These are phyloP conservation scores for Choricystis sp. DNA, from an alignment of 139 green algal species.

Conservation along the genomic window DNA sequence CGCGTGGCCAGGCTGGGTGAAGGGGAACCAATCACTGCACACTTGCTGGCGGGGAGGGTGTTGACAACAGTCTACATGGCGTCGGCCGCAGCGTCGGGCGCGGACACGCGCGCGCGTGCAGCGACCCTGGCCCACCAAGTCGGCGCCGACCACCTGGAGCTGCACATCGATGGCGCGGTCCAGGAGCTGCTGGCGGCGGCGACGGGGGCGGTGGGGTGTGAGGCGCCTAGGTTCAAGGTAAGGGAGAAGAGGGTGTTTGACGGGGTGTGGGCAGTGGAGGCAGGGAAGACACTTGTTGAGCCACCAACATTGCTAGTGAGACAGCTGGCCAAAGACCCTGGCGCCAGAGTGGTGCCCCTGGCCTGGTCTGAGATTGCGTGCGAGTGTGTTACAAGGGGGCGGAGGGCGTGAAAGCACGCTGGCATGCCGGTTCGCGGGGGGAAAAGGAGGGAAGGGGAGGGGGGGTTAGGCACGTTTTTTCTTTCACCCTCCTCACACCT, in stretches of 20 bases:
- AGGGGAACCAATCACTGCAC: conserved; percentile 13
- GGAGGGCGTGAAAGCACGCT: too few species aligned
- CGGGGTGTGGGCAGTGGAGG: too few species aligned
- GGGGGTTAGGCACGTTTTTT: not conserved
- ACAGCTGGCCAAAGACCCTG: too few species aligned
- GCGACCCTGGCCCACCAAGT: conserved; percentile 37
- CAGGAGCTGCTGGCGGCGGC: conserved; percentile 33
- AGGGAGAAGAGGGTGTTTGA: too few species aligned
- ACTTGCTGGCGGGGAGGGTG: conserved; percentile 58
- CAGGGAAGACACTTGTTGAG: too few species aligned
- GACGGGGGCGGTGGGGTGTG: conserved; percentile 60
- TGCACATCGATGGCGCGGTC: conserved; percentile 69
- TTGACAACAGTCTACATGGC: conserved; percentile 88
- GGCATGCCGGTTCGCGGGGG: not conserved
- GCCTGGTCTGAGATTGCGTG: too few species aligned
- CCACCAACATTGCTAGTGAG: too few species aligned
- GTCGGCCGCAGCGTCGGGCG: conserved; percentile 50
- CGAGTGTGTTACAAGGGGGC: too few species aligned
- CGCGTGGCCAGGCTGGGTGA: conserved; percentile 42
- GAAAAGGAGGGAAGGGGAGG: not conserved
- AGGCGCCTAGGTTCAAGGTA: conserved; percentile 53
- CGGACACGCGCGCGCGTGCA: conserved; percentile 37
- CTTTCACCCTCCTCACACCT: not conserved
- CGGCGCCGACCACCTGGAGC: conserved; percentile 64
- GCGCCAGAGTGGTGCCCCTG: too few species aligned